Base-by-base conservation (phyloP, 2,329 filamentous ascomycete genomes). In the Epichloe gansuensis region DNA sequence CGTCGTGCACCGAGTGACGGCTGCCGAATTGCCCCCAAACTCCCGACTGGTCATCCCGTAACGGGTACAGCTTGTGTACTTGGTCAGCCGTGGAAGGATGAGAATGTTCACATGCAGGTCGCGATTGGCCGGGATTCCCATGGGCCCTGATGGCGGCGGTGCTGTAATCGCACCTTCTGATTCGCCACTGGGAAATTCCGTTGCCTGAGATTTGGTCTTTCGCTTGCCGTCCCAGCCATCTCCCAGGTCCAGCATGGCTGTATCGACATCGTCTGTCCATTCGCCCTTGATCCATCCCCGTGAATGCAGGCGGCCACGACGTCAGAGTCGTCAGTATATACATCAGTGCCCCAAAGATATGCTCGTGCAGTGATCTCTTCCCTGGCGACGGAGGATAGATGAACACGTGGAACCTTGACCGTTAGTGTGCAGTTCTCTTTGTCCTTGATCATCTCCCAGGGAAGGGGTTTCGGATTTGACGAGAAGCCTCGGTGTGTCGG, bases 281-380 rank as follows among this genome's bases (percentile, higher is more conserved):
- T 91, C 88, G 37, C 91, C 91, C 43, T 85, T 83, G 59, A 98
- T 86, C 83, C 90, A 97, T 3, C 93, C 93, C 84, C 83, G 66
- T 98, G 93, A 46, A 98, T 91, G 55, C 91, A 91, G 2, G 91
- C 91, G 0, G 90, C 91, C 25, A 98, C 78, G 0, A 93, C 82
- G 63, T 98, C 93, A 0, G 90, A 95, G 67, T 98, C 93, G 60
- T 98, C 93, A 0, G 90, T 95, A 65, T 97, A 97, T 6, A 98
- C 79, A 39, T 94, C 91, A 0, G 89, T 93, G 1, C 93, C 93
- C 91, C 91, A 98, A 0, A 98, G 67, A 7, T 88, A 87, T 21
- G 86, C 80, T 37, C 88, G 80, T 7, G 81, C 72, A 11, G 90
- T 94, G 50, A 97, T 91, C 59, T 94, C 88, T 64, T 93, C 87